Evolutionary conservation across 495 filamentous ascomycete species (phyloP), one percentile per base, ranked within the genome.

Genomic region (Neurospora sp.): DNA sequence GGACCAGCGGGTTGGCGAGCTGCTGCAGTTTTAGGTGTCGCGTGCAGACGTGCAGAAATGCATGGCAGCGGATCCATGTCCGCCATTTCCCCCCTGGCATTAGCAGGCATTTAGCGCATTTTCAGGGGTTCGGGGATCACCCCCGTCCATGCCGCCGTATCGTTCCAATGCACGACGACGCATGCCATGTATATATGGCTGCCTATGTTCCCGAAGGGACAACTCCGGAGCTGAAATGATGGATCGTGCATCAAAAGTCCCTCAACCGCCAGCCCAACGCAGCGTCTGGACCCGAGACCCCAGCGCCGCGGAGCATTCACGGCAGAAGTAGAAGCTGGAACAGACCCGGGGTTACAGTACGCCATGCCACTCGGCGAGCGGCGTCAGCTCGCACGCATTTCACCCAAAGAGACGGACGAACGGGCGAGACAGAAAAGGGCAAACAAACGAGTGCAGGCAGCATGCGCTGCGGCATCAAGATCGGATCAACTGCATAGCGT

Each of bases 21-120:
- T 66, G 14, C 74, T 74, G 77, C 74, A 78, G 74, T 74, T 75
- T 69, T 18, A 18, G 16, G 41, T 42, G 74, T 44, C 70, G 70
- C 39, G 69, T 74, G 73, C 38, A 54, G 54, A 72, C 72, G 71
- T 70, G 73, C 40, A 42, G 40, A 62, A 66, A 46, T 72, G 54
- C 71, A 71, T 70, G 70, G 72, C 75, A 41, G 48, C 70, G 70
- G 38, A 20, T 39, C 38, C 48, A 72, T 71, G 70, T 35, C 54
- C 54, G 18, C 54, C 27, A 66, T 66, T 66, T 66, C 3, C 23
- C 54, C 54, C 54, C 37, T 66, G 27, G 54, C 48, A 59, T 59
- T 59, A 59, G 48, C 20, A 59, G 48, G 6, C 20, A 54, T 48
- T 48, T 59, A 59, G 48, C 48, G 48, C 48, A 27, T 59, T 59